A percentile compares a stretch with the other conserved stretches of the same genome.
These are phyloP conservation scores for Sporothrix protearum DNA, from an alignment of 2,329 filamentous ascomycete species.

Conservation along the genomic window DNA sequence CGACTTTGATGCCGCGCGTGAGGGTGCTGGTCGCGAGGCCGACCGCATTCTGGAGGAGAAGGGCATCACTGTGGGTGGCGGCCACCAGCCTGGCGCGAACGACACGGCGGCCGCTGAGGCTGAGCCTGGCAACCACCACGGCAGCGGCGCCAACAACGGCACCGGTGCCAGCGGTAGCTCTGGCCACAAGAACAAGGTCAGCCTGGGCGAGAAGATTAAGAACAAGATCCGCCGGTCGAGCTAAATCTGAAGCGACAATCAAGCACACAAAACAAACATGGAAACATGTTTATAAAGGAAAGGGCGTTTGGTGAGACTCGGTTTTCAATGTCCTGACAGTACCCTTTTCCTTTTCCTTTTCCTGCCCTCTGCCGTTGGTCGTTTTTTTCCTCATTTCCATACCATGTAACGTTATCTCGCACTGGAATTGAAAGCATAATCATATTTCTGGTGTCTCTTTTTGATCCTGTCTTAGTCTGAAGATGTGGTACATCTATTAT, in stretches of 20 bases:
- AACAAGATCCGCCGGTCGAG: constrained; percentile 54
- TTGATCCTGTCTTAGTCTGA: neutral
- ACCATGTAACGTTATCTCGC: neutral
- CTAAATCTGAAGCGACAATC: neutral
- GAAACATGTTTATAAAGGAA: neutral
- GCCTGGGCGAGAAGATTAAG: constrained; percentile 64
- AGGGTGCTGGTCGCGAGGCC: constrained; percentile 64
- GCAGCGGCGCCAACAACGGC: neutral
- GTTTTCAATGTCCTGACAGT: neutral
- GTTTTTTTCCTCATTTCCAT: neutral
- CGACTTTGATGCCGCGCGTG: constrained; percentile 61
- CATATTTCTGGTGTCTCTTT: neutral
- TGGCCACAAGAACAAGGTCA: constrained; percentile 36
- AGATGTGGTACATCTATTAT: neutral
- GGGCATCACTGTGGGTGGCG: constrained; percentile 30
- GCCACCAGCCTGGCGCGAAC: constrained; percentile 20
- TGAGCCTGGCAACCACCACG: neutral
- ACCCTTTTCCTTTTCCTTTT: neutral
- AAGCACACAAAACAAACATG: neutral
- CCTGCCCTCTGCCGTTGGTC: neutral
- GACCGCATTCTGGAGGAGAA: constrained; percentile 51
- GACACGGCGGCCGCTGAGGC: neutral
- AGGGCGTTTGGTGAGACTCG: neutral
- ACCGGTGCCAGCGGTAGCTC: constrained; percentile 19
- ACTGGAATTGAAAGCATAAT: constrained; percentile 2